Percentiles rank a stretch among this genome's conserved stretches.
Evolutionary conservation across 768 basidiomycete genomes (phyloP).

Genomic region (Cystobasidium ongulense): DNA sequence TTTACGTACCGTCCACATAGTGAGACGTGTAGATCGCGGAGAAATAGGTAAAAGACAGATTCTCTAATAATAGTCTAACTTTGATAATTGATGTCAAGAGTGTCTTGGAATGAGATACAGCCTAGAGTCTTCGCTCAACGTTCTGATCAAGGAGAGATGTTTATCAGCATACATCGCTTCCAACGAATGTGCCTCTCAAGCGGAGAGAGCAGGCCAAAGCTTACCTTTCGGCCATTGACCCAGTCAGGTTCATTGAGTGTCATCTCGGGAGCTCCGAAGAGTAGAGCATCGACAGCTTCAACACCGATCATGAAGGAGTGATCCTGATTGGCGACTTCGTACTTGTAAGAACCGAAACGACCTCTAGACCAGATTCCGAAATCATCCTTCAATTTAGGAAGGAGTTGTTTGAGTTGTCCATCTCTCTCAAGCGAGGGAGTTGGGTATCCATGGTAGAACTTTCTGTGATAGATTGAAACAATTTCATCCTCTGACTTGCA

Average conservation of each 20-base stretch:
- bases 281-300: constrained; percentile 44
- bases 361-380: constrained; percentile 46
- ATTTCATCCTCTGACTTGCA: constrained; percentile 46
- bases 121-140: constrained; percentile 17
- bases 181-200: too few species aligned
- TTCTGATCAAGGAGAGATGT: background rate
- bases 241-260: constrained; percentile 42
- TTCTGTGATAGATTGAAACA: constrained; percentile 43
- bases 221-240: constrained; percentile 39
- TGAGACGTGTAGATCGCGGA: too few species aligned
- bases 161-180: too few species aligned
- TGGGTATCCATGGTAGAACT: constrained; percentile 44
- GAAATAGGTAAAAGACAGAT: too few species aligned
- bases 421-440: constrained; percentile 46
- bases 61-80: too few species aligned
- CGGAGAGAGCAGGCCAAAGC: too few species aligned
- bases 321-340: constrained; percentile 42
- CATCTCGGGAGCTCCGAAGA: constrained; percentile 28
- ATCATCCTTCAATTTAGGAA: constrained; percentile 45
- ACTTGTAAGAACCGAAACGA: constrained; percentile 42
- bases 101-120: too few species aligned
- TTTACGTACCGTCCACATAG: too few species aligned
- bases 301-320: constrained; percentile 45
- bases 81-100: too few species aligned
- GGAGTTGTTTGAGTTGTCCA: constrained; percentile 44